phyloP scores from a whole-genome alignment of 2,329 filamentous ascomycete genomes.

The Aquanectria penicillioides region DNA sequence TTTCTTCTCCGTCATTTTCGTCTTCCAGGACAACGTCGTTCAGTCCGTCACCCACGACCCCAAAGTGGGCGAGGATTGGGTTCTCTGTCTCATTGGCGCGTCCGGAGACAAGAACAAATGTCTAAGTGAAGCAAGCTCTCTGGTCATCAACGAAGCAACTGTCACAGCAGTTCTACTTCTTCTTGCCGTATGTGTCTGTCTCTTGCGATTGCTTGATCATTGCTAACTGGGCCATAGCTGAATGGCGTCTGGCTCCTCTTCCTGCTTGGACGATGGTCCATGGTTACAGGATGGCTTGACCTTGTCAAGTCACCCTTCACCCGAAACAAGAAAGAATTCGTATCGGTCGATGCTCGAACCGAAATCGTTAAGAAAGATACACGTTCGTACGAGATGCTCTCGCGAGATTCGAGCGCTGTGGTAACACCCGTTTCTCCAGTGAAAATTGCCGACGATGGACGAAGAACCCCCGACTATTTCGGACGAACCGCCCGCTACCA shows the following conservation, averaged over 20 bases:
- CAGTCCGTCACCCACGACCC: constrained; percentile 65
- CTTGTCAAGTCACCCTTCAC: constrained; percentile 62
- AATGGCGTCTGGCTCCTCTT: constrained; percentile 88
- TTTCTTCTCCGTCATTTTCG: constrained; percentile 92
- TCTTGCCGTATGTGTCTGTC: constrained; percentile 70
- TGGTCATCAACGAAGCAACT: constrained; percentile 80
- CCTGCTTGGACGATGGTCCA: constrained; percentile 83
- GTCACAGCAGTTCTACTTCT: constrained; percentile 85
- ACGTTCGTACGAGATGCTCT: constrained; percentile 85
- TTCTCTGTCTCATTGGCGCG: constrained; percentile 71
- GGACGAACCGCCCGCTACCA: constrained; percentile 64
- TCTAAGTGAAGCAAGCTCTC: constrained; percentile 62
- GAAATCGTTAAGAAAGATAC: constrained; percentile 68
- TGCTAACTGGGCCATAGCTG: constrained; percentile 58
- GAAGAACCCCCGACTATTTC: constrained; percentile 65
- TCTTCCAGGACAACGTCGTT: constrained; percentile 83
- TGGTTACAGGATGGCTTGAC: constrained; percentile 85
- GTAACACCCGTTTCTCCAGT: constrained; percentile 61
- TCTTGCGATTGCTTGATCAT: not conserved
- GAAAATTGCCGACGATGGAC: constrained; percentile 50
- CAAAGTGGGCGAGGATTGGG: constrained; percentile 69
- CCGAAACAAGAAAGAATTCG: constrained; percentile 78
- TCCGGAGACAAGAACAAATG: constrained; percentile 73
- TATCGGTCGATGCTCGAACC: constrained; percentile 81
- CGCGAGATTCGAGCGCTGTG: constrained; percentile 63